Evolutionary conservation across 768 basidiomycete species (phyloP), one percentile per base, ranked within the genome.

Genomic region (Suillus decipiens): DNA sequence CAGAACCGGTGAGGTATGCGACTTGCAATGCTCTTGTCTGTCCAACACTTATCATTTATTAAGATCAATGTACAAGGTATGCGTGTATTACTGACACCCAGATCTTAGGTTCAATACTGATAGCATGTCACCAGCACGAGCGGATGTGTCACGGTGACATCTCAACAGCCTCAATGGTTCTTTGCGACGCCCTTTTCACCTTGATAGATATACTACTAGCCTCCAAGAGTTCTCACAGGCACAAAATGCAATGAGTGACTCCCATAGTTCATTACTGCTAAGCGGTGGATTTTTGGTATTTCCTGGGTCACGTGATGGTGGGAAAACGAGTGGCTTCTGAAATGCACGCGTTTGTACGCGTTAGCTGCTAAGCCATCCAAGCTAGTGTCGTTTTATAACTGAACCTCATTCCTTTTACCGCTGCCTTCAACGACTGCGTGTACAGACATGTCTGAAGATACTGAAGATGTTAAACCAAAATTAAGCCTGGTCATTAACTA

Each of bases 381-480:
- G 33, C 53, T 55, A 37, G 41, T 59, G 5, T 39, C 39, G 15
- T 53, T 11, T 62, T 53, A 17, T 36, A 36, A 19, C 19, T 28
- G 12, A 47, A 9, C 19, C 24, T 28, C 56, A 39, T 53, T 59
- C 61, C 36, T 63, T 65, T 60, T 37, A 51, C 22, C 17, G 51
- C n/a, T 39, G 12, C 50, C 34, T 62, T 22, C 43, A 24, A 24
- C 19, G 8, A 14, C 19, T 34, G 53, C 17, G 48, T 50, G 28
- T 43, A 57, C 22, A 36, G 55, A 42, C 64, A 76, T 75, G 73
- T 71, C 71, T 1, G 71, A 72, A 50, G 73, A 69, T 33, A 14
- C 31, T 48, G 85, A 77, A 67, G 88, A 90, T 61, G 83, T 86
- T 31, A 90, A 90, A 72, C 89, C 89, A 17, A 90, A 90, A 67